Conservation (phyloP, 495 filamentous ascomycete genomes). For the Penicillium cinerascens region DNA sequence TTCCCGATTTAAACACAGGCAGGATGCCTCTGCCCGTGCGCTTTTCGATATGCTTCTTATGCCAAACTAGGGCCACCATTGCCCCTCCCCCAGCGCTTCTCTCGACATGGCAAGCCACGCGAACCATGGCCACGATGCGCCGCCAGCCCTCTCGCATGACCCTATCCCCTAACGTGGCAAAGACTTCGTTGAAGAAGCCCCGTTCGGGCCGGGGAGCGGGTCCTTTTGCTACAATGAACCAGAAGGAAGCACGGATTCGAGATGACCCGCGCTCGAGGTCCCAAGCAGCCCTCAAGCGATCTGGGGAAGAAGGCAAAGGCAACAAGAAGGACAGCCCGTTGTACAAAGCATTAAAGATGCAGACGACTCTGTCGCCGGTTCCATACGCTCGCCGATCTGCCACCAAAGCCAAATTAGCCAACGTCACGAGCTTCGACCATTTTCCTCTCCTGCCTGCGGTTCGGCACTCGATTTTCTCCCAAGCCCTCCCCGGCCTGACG, state of each 20-base stretch:
- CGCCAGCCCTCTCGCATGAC: constrained; percentile 68
- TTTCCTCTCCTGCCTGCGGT: constrained; percentile 71
- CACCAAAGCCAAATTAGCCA: constrained; percentile 65
- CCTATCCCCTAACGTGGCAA: constrained; percentile 69
- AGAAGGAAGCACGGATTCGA: constrained; percentile 60
- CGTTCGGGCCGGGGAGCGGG: constrained; percentile 44
- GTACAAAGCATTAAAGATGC: constrained; percentile 94
- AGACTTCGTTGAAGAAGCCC: constrained; percentile 42
- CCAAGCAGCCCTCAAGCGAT: constrained; percentile 37
- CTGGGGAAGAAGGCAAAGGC: constrained; percentile 29
- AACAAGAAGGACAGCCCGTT: constrained; percentile 45
- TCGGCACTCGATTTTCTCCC: constrained; percentile 64
- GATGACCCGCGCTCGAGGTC: constrained; percentile 35
- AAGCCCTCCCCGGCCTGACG: constrained; percentile 67
- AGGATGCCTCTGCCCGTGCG: constrained; percentile 36
- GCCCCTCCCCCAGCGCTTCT: constrained; percentile 10
- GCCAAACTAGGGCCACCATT: constrained; percentile 30
- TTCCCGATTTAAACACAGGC: constrained; percentile 13
- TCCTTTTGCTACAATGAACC: constrained; percentile 79
- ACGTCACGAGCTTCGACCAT: constrained; percentile 72
- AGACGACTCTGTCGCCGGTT: constrained; percentile 67
- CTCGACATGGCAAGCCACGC: constrained; percentile 33
- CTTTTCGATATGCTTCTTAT: constrained; percentile 37
- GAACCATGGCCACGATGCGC: constrained; percentile 39
- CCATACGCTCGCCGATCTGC: constrained; percentile 66